A percentile compares a stretch with the other conserved stretches of the same genome.
Evolutionary conservation across 306 rosid genomes (phyloP).

Genomic region (Quercus ilex): DNA sequence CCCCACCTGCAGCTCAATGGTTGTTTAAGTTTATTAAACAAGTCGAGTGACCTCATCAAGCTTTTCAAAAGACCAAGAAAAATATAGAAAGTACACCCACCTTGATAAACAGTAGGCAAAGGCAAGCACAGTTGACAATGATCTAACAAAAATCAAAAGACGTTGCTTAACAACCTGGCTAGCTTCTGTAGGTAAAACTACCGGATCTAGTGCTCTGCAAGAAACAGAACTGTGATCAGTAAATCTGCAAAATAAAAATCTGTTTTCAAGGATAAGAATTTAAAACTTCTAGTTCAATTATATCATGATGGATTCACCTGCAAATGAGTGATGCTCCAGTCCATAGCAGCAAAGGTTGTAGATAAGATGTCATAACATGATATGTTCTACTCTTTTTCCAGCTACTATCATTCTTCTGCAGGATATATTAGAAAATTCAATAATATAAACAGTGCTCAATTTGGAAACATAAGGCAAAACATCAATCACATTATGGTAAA

Average conservation of each 20-base stretch:
- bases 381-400: slow-evolving; percentile 83
- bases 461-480: not conserved
- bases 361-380: slow-evolving; percentile 58
- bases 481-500: slow-evolving; percentile 1
- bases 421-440: slow-evolving; percentile 14
- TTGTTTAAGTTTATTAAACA: not conserved
- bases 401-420: slow-evolving; percentile 71
- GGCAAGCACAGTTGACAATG: slow-evolving; percentile 83
- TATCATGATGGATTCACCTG: slow-evolving; percentile 53
- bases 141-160: slow-evolving; percentile 70
- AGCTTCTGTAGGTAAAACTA: slow-evolving; percentile 67
- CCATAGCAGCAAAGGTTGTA: slow-evolving; percentile 87
- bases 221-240: slow-evolving; percentile 14
- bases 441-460: not conserved
- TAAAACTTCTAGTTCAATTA: slow-evolving; percentile 10
- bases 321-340: slow-evolving; percentile 78
- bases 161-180: slow-evolving; percentile 80
- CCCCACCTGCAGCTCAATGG: not conserved
- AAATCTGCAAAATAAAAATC: slow-evolving; percentile 2
- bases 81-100: slow-evolving; percentile 40
- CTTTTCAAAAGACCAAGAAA: slow-evolving; percentile 7
- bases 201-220: slow-evolving; percentile 78
- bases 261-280: slow-evolving; percentile 3
- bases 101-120: slow-evolving; percentile 90
- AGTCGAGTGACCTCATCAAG: slow-evolving; percentile 17